Conservation (phyloP, 2,329 filamentous ascomycete genomes). For the Fusarium denticulatum region DNA sequence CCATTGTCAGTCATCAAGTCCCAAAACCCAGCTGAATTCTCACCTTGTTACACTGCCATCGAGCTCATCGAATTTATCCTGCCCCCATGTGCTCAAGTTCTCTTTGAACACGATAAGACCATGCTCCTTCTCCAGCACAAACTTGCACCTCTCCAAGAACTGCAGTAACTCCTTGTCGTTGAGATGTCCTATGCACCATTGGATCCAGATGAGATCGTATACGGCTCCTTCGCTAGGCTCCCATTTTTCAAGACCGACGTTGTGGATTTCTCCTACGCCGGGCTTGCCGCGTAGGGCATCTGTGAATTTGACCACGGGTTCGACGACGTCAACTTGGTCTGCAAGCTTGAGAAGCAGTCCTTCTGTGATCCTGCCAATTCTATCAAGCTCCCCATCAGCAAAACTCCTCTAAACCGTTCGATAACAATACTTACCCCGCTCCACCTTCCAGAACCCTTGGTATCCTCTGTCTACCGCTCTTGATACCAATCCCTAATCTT, state of each 20-base stretch:
- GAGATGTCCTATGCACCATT: conserved; percentile 90
- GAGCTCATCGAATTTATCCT: conserved; percentile 77
- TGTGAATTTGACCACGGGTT: conserved; percentile 87
- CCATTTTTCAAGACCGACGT: conserved; percentile 80
- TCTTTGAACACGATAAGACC: conserved; percentile 63
- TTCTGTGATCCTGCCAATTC: conserved; percentile 85
- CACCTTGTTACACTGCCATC: conserved; percentile 82
- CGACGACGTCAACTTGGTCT: conserved; percentile 81
- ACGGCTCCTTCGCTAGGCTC: conserved; percentile 52
- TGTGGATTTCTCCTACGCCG: conserved; percentile 72
- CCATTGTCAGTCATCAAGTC: background rate
- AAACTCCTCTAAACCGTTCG: fast-evolving
- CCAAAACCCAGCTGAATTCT: background rate
- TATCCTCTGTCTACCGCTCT: conserved; percentile 46
- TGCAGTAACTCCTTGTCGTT: conserved; percentile 76
- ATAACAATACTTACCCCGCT: conserved; percentile 49
- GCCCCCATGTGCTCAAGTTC: conserved; percentile 69
- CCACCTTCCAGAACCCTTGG: conserved; percentile 50
- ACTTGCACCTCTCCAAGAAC: conserved; percentile 71
- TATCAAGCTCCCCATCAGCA: conserved; percentile 34
- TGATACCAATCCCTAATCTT: conserved; percentile 64
- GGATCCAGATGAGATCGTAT: conserved; percentile 88
- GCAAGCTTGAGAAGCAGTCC: conserved; percentile 78
- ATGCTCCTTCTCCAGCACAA: conserved; percentile 44
- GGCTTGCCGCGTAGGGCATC: conserved; percentile 64